A percentile compares a stretch with the other conserved stretches of the same genome.
Evolutionary conservation across 495 filamentous ascomycete genomes (phyloP).

Genomic region (Tetracladium marchalianum): DNA sequence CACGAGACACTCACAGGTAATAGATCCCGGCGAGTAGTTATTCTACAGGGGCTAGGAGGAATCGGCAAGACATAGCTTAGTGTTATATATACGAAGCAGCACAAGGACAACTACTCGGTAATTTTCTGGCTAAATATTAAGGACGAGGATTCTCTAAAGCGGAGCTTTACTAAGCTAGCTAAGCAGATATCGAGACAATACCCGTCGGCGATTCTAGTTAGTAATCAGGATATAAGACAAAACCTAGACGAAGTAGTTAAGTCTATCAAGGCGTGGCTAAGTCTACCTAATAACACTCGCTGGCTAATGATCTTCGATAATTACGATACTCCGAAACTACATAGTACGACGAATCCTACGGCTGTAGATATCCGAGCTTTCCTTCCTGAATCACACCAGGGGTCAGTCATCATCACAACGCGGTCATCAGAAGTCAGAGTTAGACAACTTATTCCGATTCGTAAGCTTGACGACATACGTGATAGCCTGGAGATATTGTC

Average conservation of each 20-base stretch:
- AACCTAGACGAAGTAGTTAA: constrained; percentile 16
- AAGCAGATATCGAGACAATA: constrained; percentile 14
- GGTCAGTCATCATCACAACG: constrained; percentile 31
- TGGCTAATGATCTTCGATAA: constrained; percentile 35
- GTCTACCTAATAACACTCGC: constrained; percentile 26
- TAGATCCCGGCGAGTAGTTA: constrained; percentile 9
- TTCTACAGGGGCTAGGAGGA: no score
- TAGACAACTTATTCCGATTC: constrained; percentile 21
- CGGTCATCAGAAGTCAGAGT: constrained; percentile 23
- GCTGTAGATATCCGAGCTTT: constrained; percentile 24
- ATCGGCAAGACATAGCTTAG: constrained; percentile 9
- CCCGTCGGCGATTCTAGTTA: constrained; percentile 6
- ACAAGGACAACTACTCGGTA: not conserved
- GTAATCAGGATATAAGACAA: not conserved
- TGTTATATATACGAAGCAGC: not conserved
- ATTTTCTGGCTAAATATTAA: not conserved
- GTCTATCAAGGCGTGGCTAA: constrained; percentile 27
- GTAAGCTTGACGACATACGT: constrained; percentile 21
- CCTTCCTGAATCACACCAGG: constrained; percentile 25
- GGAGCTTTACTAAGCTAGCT: constrained; percentile 16
- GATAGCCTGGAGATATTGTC: constrained; percentile 27
- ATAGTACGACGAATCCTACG: constrained; percentile 7
- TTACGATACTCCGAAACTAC: constrained; percentile 26
- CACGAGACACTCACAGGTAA: constrained; percentile 8
- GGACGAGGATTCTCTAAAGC: constrained; percentile 17